Evolutionary conservation across 768 basidiomycete genomes (phyloP), one percentile per base, ranked within the genome.

Genomic region (Phanerodontia chrysosporium): DNA sequence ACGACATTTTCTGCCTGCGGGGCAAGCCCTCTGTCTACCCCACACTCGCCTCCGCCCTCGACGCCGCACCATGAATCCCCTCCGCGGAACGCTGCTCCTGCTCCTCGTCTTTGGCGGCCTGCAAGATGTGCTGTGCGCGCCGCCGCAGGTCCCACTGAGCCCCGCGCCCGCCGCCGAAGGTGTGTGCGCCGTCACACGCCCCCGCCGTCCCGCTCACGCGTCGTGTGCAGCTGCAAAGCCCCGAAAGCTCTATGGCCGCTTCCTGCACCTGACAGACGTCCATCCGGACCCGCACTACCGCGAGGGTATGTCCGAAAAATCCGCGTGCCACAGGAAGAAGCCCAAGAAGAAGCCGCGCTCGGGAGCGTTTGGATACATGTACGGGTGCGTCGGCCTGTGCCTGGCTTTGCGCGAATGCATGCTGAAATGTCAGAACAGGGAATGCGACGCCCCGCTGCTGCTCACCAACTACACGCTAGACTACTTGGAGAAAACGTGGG

Each of bases 381-480:
- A 78, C 68, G 82, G 83, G 89, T 90, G 65, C 62, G 85, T 75
- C 35, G n/a, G n/a, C n/a, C n/a, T n/a, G n/a, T n/a, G n/a, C n/a
- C n/a, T n/a, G n/a, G n/a, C n/a, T n/a, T n/a, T n/a, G n/a, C n/a
- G n/a, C n/a, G n/a, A n/a, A n/a, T n/a, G n/a, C n/a, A 22, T 32
- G 28, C 32, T 9, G 29, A 25, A n/a, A 21, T 25, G 45, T 39
- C 55, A 45, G 42, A 16, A 18, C 66, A 89, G 87, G 46, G 83
- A 86, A 21, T 94, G 94, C 66, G 94, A 97, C 72, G 82, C 93
- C 16, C 92, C 94, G 0, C 74, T 91, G 46, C 73, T 76, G 13
- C 80, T 95, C n/a, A 84, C 88, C 30, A 90, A 97, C 70, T 78
- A 82, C 39, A 93, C 93, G 10, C 80, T 97, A 52, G 87, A 94